Percentiles rank a stretch among this genome's conserved stretches.
Evolutionary conservation across 140 eudicot genomes (phyloP).

Genomic region (Cichorium intybus): DNA sequence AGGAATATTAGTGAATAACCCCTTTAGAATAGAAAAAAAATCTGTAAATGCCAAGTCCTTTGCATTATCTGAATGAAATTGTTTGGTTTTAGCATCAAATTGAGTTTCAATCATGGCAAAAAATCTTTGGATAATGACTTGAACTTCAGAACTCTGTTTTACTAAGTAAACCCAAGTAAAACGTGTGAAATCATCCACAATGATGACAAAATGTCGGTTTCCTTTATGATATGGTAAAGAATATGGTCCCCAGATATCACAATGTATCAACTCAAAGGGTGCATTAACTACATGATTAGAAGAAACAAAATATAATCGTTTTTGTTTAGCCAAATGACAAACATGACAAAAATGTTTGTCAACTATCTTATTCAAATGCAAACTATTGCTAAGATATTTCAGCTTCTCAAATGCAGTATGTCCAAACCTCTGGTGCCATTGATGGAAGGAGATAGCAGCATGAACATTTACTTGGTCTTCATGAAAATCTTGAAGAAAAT

Average conservation of each 20-base stretch:
- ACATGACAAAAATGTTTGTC: too few species aligned
- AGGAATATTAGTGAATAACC: not conserved
- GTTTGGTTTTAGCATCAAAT: not conserved
- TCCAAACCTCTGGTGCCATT: too few species aligned
- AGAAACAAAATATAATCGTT: not conserved
- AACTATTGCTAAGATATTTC: too few species aligned
- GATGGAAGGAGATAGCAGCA: too few species aligned
- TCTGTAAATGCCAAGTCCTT: not conserved
- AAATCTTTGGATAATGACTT: not conserved
- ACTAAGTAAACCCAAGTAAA: not conserved
- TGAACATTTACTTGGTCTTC: too few species aligned
- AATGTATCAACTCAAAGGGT: not conserved
- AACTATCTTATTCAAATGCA: too few species aligned
- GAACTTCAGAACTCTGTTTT: not conserved
- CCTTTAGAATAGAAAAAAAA: not conserved
- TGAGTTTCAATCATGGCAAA: not conserved
- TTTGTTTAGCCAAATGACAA: too few species aligned
- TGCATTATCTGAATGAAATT: slow-evolving; percentile 4
- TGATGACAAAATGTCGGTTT: not conserved
- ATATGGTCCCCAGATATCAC: not conserved
- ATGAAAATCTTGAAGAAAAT: too few species aligned
- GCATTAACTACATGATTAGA: too few species aligned
- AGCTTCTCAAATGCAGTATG: too few species aligned
- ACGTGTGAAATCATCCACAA: not conserved
- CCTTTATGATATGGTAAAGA: not conserved